Evolutionary conservation across 2,329 filamentous ascomycete genomes (phyloP), one percentile per base, ranked within the genome.

Genomic region (Ceratocystis cacaofunesta): DNA sequence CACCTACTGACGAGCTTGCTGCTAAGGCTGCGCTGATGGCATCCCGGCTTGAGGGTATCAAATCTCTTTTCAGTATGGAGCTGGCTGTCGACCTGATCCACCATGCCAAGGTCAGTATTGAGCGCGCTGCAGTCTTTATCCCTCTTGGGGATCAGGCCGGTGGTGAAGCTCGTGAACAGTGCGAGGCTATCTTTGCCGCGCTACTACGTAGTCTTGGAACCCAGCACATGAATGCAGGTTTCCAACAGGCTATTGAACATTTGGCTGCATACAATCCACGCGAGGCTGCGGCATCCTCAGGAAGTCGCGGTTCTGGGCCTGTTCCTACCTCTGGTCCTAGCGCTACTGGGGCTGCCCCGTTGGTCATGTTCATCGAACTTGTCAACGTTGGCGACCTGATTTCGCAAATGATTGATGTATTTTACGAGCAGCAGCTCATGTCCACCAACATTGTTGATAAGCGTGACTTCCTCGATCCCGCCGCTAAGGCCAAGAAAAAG

Each of bases 1-100:
- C 87, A 2, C 92, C 92, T 0, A 95, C 88, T 0, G 89, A 91
- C 65, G 94, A 99, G 74, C 81, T 99, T 36, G 92, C 92, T 44
- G 94, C 94, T 60, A 99, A 99, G 76, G 90, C 92, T n/a, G 92
- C 94, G 0, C 86, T 99, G 63, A 96, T 99, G 90, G 92, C 92
- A 66, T 91, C 90, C 8, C 87, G 91, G 68, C 80, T 99, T 17
- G 94, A 97, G 76, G 92, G 92, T 52, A 99, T 99, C 75, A 89
- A 89, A 70, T 91, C 90, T 17, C 80, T 99, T 17, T 97, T 97
- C 77, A 96, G 91, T 74, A 95, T 99, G 70, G 94, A 99, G 73
- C 86, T 99, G 10, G 94, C 94, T 0, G 80, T 99, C 36, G 89
- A 88, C 70, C 79, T 99, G 28, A 92, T 96, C 5, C 92, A 96